Evolutionary conservation across 306 rosid species (phyloP), one percentile per base, ranked within the genome.

Genomic region (Parietaria judaica): DNA sequence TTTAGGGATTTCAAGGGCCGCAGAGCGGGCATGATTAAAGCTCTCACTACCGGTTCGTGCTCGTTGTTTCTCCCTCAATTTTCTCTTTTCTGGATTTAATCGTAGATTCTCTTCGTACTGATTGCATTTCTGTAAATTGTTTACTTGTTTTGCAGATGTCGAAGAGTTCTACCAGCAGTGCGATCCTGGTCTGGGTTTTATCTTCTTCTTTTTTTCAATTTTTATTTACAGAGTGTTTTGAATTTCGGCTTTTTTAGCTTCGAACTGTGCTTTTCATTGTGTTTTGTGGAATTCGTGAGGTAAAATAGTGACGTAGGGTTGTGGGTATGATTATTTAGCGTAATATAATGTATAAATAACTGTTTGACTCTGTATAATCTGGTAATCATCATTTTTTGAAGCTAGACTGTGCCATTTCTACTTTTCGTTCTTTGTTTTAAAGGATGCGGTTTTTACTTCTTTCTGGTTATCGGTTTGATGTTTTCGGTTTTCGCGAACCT

Each of bases 1-100:
- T 85, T 85, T 64, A 37, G 76, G 56, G 89, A 85, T 73, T 80
- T 85, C 75, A 80, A 78, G 17, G 89, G 83, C 15, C 84, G 89
- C 9, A 74, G 94, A 72, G 79, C 83, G 16, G 88, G 69, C 78
- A 61, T 85, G 76, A 67, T 85, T 54, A 82, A 78, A 56, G 94
- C 94, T 17, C 86, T 85, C 73, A 85, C 94, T 35, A 69, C 74
- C 8, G 94, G 88, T 85, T 64, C 5, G 8, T 53, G 7, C 7
- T 12, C 14, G 13, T 46, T 50, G 34, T 31, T 51, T 46, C 38
- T 43, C 38, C 23, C 44, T 14, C 52, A 16, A 46, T 51, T 70
- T 46, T 39, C 14, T 11, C 8, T 13, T 11, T 59, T 69, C 46
- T 11, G 16, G 51, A 36, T 41, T 17, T 14, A 51, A 52, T n/a